Percentiles rank a stretch among this genome's conserved stretches.
These are phyloP conservation scores for Kazachstania taianensis DNA, from an alignment of 805 yeast genomes.

Conservation along the genomic window DNA sequence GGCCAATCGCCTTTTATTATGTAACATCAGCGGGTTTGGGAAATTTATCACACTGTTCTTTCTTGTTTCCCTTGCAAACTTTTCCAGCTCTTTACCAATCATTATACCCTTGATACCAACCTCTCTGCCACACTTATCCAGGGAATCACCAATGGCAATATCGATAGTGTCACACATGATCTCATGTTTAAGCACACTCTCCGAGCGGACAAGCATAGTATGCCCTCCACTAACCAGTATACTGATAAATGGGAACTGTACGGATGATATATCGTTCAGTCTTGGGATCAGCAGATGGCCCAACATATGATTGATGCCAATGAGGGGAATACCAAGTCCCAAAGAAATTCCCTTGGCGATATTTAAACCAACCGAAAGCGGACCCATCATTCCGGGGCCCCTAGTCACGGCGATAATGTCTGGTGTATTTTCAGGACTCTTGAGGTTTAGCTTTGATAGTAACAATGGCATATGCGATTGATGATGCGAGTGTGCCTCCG, in stretches of 20 bases:
- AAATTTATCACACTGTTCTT: slow-evolving; percentile 3
- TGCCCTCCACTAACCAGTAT: slow-evolving; percentile 90
- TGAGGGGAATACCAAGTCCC: slow-evolving; percentile 66
- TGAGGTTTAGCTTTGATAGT: slow-evolving; percentile 31
- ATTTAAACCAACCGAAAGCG: slow-evolving; percentile 71
- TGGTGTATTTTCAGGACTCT: slow-evolving; percentile 28
- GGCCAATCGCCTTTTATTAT: slow-evolving; percentile 35
- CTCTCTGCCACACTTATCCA: slow-evolving; percentile 86
- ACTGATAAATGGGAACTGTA: slow-evolving; percentile 56
- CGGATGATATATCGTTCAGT: slow-evolving; percentile 33
- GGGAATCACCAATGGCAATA: slow-evolving; percentile 86
- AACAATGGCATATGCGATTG: slow-evolving; percentile 45
- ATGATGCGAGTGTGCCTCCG: slow-evolving; percentile 75
- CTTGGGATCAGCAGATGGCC: slow-evolving; percentile 76
- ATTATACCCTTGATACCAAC: slow-evolving; percentile 72
- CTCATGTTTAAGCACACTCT: slow-evolving; percentile 52
- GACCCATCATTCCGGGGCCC: slow-evolving; percentile 96
- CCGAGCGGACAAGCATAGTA: slow-evolving; percentile 71
- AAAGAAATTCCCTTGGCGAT: slow-evolving; percentile 75
- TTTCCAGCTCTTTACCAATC: slow-evolving; percentile 78
- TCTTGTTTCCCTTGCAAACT: slow-evolving; percentile 28
- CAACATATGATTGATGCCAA: slow-evolving; percentile 95
- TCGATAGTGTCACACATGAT: slow-evolving; percentile 69
- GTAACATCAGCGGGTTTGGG: slow-evolving; percentile 47
- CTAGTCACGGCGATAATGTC: slow-evolving; percentile 82